Evolutionary conservation across 2,329 filamentous ascomycete species (phyloP).

Genomic region (Davidsoniella neocaledoniae): DNA sequence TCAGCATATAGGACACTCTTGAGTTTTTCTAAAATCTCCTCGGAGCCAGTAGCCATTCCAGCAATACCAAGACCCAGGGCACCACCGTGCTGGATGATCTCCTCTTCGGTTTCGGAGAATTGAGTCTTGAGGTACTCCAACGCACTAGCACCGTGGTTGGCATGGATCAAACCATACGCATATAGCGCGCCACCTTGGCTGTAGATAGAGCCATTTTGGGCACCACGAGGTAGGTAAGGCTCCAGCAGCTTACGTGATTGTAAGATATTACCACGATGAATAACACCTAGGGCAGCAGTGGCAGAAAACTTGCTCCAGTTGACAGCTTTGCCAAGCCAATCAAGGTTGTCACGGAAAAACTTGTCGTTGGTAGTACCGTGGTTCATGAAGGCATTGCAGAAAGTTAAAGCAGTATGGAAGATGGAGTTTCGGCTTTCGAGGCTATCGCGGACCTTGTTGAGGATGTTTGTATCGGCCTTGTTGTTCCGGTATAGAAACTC

Average conservation of each 20-base stretch:
- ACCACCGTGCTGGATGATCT: conserved; percentile 93
- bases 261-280: conserved; percentile 85
- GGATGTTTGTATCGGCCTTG: conserved; percentile 74
- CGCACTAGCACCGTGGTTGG: conserved; percentile 89
- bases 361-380: conserved; percentile 95
- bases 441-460: conserved; percentile 94
- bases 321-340: conserved; percentile 95
- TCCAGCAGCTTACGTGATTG: conserved; percentile 88
- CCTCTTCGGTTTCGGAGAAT: conserved; percentile 62
- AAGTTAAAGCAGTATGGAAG: conserved; percentile 92
- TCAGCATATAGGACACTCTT: conserved; percentile 80
- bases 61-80: conserved; percentile 90
- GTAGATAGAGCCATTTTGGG: conserved; percentile 73
- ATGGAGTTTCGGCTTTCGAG: conserved; percentile 93
- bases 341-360: conserved; percentile 94
- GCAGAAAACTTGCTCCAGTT: conserved; percentile 99
- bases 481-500: conserved; percentile 96
- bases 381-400: conserved; percentile 98
- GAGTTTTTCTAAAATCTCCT: conserved; percentile 80
- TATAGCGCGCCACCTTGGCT: conserved; percentile 94
- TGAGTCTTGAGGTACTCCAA: conserved; percentile 61
- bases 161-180: conserved; percentile 88
- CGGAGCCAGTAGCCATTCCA: conserved; percentile 88
- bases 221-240: conserved; percentile 71
- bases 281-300: conserved; percentile 87